Percentiles rank a stretch among this genome's conserved stretches.
Evolutionary conservation across 805 yeast species (phyloP).

Genomic region (Torulaspora delbrueckii): DNA sequence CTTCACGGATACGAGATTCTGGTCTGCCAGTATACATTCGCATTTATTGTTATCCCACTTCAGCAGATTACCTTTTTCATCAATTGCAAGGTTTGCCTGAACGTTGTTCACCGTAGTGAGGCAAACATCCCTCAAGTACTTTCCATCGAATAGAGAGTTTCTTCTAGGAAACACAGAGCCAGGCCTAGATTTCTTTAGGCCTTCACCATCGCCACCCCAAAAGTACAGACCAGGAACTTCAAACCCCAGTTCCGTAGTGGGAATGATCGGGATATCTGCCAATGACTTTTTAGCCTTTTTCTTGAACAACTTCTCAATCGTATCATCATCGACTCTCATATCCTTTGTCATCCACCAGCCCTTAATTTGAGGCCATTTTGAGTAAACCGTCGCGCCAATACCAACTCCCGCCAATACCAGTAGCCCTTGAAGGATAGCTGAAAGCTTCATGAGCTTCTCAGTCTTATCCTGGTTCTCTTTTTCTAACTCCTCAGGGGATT

Average conservation of each 20-base stretch:
- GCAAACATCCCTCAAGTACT: constrained; percentile 51
- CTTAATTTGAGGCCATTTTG: constrained; percentile 34
- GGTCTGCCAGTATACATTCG: constrained; percentile 41
- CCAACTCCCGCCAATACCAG: constrained; percentile 39
- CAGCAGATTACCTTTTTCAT: constrained; percentile 63
- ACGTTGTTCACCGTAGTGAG: constrained; percentile 41
- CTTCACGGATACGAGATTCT: constrained; percentile 41
- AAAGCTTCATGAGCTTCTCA: constrained; percentile 42
- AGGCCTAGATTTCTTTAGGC: constrained; percentile 21
- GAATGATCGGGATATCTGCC: constrained; percentile 32
- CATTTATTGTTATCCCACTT: constrained; percentile 51
- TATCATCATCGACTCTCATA: constrained; percentile 21
- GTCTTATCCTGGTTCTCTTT: constrained; percentile 29
- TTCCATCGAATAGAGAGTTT: constrained; percentile 58
- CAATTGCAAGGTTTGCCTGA: constrained; percentile 49
- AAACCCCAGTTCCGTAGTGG: constrained; percentile 35
- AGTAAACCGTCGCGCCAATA: constrained; percentile 34
- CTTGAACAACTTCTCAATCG: constrained; percentile 20
- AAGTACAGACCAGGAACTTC: constrained; percentile 54
- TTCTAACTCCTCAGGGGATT: constrained; percentile 15
- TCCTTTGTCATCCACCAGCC: constrained; percentile 31
- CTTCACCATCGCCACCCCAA: constrained; percentile 52
- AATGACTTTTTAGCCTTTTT: constrained; percentile 16
- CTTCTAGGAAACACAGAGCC: constrained; percentile 52
- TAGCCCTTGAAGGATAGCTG: constrained; percentile 43